These are phyloP conservation scores for Cladophialophora exuberans DNA, from an alignment of 2,329 filamentous ascomycete species.

Conservation along the genomic window DNA sequence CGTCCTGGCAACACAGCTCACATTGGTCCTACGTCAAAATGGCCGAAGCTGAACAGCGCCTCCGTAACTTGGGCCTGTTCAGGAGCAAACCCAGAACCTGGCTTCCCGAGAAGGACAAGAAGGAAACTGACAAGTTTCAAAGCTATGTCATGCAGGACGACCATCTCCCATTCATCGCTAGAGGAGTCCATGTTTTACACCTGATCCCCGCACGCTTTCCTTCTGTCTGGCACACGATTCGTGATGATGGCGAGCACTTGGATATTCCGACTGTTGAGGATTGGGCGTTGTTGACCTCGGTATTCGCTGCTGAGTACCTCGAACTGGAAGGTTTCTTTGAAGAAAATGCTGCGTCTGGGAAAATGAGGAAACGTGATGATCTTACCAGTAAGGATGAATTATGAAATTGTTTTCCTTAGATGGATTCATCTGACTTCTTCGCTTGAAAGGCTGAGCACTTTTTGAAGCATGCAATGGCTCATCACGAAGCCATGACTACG, in stretches of 20 bases:
- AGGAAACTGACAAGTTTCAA: constrained; percentile 49
- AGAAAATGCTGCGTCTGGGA: constrained; percentile 12
- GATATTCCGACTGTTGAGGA: constrained; percentile 80
- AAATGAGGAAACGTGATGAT: constrained; percentile 22
- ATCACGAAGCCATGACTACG: neutral
- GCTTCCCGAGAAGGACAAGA: constrained; percentile 34
- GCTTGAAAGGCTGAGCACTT: constrained; percentile 11
- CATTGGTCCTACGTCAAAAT: constrained; percentile 90
- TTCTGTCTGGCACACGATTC: constrained; percentile 79
- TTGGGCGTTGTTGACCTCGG: constrained; percentile 82
- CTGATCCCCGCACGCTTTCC: constrained; percentile 86
- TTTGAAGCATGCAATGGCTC: neutral
- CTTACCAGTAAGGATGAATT: constrained; percentile 39
- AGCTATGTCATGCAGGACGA: constrained; percentile 73
- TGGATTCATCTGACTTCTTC: constrained; percentile 6
- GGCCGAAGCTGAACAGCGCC: constrained; percentile 71
- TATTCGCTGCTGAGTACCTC: constrained; percentile 90
- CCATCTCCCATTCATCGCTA: constrained; percentile 84
- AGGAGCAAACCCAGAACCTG: constrained; percentile 57
- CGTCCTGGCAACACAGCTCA: constrained; percentile 85
- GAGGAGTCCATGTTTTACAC: constrained; percentile 87
- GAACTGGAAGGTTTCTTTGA: constrained; percentile 68
- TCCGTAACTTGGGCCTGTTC: constrained; percentile 69
- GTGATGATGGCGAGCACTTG: constrained; percentile 82
- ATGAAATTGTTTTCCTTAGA: constrained; percentile 16